Evolutionary conservation across 2,329 filamentous ascomycete species (phyloP), one percentile per base, ranked within the genome.

Genomic region (Fusarium sp.): DNA sequence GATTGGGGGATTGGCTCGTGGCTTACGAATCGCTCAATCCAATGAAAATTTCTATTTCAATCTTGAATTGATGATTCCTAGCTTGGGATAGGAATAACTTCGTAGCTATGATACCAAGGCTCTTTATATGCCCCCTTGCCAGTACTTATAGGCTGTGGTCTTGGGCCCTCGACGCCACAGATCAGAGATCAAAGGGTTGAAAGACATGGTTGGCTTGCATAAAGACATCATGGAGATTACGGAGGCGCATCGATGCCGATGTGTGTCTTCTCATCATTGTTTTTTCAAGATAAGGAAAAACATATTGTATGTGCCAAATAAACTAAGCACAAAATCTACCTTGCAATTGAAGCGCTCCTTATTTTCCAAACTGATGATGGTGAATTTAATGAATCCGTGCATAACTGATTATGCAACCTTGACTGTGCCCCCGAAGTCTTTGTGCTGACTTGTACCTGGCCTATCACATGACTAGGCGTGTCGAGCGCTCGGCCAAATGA

Each of bases 371-470:
- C n/a, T 15, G 48, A 35, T 35, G 9, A 23, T 51, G 12, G 16
- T 49, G 5, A 51, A 25, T 35, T 21, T 21, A 51, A 25, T 35
- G 31, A 51, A 25, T 25, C 14, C 23, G 10, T 62, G 29, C 46
- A 37, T 41, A 19, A 19, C 39, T 27, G 5, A 23, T 51, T 69
- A 29, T 61, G 69, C 41, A 42, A 39, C 25, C 44, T 55, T 35
- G 37, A 38, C 41, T 46, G 33, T 42, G 38, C 49, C 38, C 21
- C 35, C 37, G n/a, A 31, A 44, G 27, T 14, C 29, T 56, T 64
- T 56, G 21, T 58, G 59, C 61, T 66, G 68, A 37, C 46, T 74
- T 73, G 76, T 79, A 78, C 79, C 60, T 68, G 6, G 37, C 35
- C 41, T 61, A 74, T 69, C 66, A 69, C 66, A 69, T 69, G 66